Evolutionary conservation across 2,329 filamentous ascomycete species (phyloP).

Genomic region (Epicoccum nigrum): DNA sequence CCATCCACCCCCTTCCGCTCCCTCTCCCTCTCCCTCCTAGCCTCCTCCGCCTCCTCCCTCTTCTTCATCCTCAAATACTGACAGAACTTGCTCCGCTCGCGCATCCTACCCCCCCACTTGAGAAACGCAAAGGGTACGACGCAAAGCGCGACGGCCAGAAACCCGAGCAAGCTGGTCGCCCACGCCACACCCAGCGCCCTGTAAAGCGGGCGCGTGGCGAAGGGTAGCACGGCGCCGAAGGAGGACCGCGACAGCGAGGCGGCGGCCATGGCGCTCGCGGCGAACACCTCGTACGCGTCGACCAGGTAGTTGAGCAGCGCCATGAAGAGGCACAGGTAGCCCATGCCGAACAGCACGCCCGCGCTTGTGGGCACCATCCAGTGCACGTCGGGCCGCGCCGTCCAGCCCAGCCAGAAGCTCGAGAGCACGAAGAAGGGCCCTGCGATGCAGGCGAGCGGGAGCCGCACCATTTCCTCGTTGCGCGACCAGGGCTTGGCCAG

Average conservation of each 20-base stretch:
- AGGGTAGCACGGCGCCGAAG: constrained; percentile 70
- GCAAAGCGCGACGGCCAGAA: constrained; percentile 57
- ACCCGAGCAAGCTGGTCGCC: constrained; percentile 61
- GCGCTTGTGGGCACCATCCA: constrained; percentile 53
- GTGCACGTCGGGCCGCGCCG: constrained; percentile 44
- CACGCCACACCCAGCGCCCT: constrained; percentile 71
- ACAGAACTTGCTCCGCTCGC: constrained; percentile 66
- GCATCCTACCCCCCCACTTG: constrained; percentile 60
- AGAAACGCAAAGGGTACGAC: constrained; percentile 66
- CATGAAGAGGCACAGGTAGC: constrained; percentile 59
- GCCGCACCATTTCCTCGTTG: constrained; percentile 69
- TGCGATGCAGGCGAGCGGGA: constrained; percentile 74
- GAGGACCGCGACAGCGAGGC: constrained; percentile 79
- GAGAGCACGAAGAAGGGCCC: constrained; percentile 62
- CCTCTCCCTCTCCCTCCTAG: constrained; percentile 28
- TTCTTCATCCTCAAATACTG: constrained; percentile 58
- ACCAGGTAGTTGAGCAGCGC: constrained; percentile 65
- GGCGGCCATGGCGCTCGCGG: constrained; percentile 79
- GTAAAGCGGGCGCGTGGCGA: constrained; percentile 65
- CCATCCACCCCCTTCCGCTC: no score
- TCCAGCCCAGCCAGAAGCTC: constrained; percentile 55
- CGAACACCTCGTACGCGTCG: constrained; percentile 74
- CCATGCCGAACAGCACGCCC: constrained; percentile 53
- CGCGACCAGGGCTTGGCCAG: constrained; percentile 62
- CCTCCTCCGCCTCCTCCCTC: constrained; percentile 34